Percentiles rank a stretch among this genome's conserved stretches.
Conservation (phyloP, 108 stramenopile genomes). For the Seminavis robusta region DNA sequence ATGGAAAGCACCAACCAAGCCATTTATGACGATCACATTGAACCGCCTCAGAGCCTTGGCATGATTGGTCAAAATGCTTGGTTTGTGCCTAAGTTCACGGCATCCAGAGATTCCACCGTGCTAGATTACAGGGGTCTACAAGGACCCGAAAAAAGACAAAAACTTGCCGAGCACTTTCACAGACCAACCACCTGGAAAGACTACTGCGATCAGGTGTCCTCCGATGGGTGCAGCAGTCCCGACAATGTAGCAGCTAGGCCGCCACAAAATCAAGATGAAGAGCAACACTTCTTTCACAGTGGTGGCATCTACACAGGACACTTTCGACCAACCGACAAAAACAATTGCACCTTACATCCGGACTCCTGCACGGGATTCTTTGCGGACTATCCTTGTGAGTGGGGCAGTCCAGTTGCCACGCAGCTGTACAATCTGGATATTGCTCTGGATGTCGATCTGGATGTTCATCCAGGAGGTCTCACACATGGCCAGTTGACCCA, state of each 20-base stretch:
- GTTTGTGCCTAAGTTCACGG: slow-evolving; percentile 29
- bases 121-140: slow-evolving; percentile 24
- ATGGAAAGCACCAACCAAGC: no score
- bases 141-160: slow-evolving; percentile 19
- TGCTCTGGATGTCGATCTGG: neutral
- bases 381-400: slow-evolving; percentile 16
- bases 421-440: slow-evolving; percentile 6
- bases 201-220: slow-evolving; percentile 14
- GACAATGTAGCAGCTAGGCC: slow-evolving; percentile 11
- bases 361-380: slow-evolving; percentile 29
- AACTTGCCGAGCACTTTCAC: slow-evolving; percentile 16
- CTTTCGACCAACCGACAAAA: slow-evolving; percentile 34
- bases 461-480: slow-evolving; percentile 2
- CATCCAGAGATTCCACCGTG: slow-evolving; percentile 18
- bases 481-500: slow-evolving; percentile 1
- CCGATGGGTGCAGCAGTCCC: neutral
- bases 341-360: slow-evolving; percentile 19
- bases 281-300: slow-evolving; percentile 1
- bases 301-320: slow-evolving; percentile 29
- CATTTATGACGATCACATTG: no score
- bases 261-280: slow-evolving; percentile 4
- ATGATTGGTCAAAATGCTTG: slow-evolving; percentile 26
- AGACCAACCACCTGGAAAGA: slow-evolving; percentile 21
- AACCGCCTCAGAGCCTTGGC: no score
- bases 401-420: neutral